Evolutionary conservation across 495 filamentous ascomycete species (phyloP), one percentile per base, ranked within the genome.

Genomic region (Lasiosphaeria hispida): DNA sequence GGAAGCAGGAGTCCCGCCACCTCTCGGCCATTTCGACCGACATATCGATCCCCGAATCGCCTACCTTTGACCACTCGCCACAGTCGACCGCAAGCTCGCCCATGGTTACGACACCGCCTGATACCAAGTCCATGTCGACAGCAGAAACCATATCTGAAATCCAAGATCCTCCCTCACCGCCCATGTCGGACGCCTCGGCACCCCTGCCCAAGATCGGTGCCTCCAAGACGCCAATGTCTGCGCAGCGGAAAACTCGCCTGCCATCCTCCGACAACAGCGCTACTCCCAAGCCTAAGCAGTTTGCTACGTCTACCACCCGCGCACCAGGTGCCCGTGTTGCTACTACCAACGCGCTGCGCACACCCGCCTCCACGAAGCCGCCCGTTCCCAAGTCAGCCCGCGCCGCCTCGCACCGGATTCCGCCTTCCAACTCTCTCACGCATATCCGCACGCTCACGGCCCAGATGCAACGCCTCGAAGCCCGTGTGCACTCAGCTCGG

Each of bases 391-490:
- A 68, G 23, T 14, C 77, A 18, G n/a, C 48, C 13, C 60, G 73
- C 56, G 61, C 70, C 35, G 63, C 68, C 4, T 71, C 77, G 40
- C 68, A 79, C 57, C 75, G 65, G 53, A 56, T 95, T 19, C 87
- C 91, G 33, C 80, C 87, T 37, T 96, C 95, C 14, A 88, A 85
- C 37, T 97, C 95, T 4, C 81, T 98, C 34, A 88, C 88, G 55
- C 94, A 98, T 65, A 93, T 97, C 66, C 91, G 94, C 23, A 87
- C 86, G 3, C 83, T 98, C 53, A 94, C 93, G 55, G 92, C 90
- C 18, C 94, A 97, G 73, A 97, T 98, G 95, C 91, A 96, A 70
- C 85, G 87, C 60, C 84, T 98, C 40, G 95, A 97, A 70, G 88
- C 92, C 56, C 81, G 93, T 34, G 92, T 98, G 7, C 92, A 97